Evolutionary conservation across 345 rosid species (phyloP), one percentile per base, ranked within the genome.

Genomic region (Populus ilicifolia): DNA sequence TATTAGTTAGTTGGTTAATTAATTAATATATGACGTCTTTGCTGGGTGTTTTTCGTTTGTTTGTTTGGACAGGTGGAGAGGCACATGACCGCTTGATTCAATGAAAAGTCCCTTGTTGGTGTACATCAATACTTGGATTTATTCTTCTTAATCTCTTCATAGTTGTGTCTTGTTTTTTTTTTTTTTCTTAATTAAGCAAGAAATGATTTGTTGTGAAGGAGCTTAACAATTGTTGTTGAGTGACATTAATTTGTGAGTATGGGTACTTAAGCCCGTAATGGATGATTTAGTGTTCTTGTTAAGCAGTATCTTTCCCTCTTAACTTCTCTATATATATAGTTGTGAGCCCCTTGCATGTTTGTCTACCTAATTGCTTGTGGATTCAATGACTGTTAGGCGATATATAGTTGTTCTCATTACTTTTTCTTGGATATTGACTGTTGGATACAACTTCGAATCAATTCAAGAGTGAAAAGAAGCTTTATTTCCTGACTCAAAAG

Each of bases 121-220:
- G n/a, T 54, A 33, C 14, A 35, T 41, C 18, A 13, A 73, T 33
- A 33, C 36, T 8, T 21, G 63, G 65, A 76, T 68, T 43, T 8
- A 25, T 54, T 76, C 7, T 20, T 12, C 5, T 56, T 33, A 33
- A 33, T 33, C 4, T 65, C 46, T 20, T 75, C 59, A 2, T 27
- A 6, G 20, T 50, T 44, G 67, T 11, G 20, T 41, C 6, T 27
- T n/a, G n/a, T 33, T 35, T 70, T 27, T 30, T 4, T 9, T 39
- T 2, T 33, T 33, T 33, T 59, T 20, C 21, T 5, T 10, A 27
- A 41, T 61, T 70, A 23, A n/a, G 63, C 27, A 10, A 4, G 10
- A 5, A 14, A 59, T 77, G 17, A 65, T 77, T 59, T 70, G 30
- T 25, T 59, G 68, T 77, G 61, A 77, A 69, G 21, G 33, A 13